Evolutionary conservation across 495 filamentous ascomycete genomes (phyloP).

Genomic region (Baudoinia panamericana): DNA sequence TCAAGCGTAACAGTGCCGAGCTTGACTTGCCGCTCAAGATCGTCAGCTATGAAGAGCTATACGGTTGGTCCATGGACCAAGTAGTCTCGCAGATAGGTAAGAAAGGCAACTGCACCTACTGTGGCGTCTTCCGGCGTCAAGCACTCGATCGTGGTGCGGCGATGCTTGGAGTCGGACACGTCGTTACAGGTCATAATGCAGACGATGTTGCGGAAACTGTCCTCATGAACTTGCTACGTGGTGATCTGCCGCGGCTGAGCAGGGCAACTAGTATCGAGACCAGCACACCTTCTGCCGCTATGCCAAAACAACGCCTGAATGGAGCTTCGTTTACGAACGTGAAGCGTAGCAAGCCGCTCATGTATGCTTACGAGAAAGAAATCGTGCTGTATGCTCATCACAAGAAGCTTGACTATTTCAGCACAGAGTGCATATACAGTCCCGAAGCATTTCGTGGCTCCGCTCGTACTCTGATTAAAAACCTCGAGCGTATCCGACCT

Average conservation of each 20-base stretch:
- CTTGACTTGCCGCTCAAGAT: conserved; percentile 85
- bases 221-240: conserved; percentile 88
- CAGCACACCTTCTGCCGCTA: conserved; percentile 41
- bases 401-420: conserved; percentile 93
- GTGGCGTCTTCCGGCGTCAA: conserved; percentile 89
- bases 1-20: conserved; percentile 82
- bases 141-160: conserved; percentile 87
- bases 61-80: conserved; percentile 99
- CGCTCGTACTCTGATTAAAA: conserved; percentile 84
- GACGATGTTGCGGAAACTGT: conserved; percentile 98
- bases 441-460: conserved; percentile 96
- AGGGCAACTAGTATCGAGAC: conserved; percentile 90
- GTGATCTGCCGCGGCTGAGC: conserved; percentile 75
- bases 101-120: conserved; percentile 98
- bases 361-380: conserved; percentile 98
- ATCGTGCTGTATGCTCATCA: conserved; percentile 96
- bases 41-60: conserved; percentile 84
- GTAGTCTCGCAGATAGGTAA: conserved; percentile 92
- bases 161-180: conserved; percentile 76
- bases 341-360: conserved; percentile 86
- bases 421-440: conserved; percentile 94
- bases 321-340: conserved; percentile 35
- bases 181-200: conserved; percentile 95
- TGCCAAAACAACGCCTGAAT: conserved; percentile 20
- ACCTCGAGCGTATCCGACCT: conserved; percentile 79